A percentile compares a stretch with the other conserved stretches of the same genome.
Conservation (phyloP, 257 asterid species). For the Solanum ahanhuiri region DNA sequence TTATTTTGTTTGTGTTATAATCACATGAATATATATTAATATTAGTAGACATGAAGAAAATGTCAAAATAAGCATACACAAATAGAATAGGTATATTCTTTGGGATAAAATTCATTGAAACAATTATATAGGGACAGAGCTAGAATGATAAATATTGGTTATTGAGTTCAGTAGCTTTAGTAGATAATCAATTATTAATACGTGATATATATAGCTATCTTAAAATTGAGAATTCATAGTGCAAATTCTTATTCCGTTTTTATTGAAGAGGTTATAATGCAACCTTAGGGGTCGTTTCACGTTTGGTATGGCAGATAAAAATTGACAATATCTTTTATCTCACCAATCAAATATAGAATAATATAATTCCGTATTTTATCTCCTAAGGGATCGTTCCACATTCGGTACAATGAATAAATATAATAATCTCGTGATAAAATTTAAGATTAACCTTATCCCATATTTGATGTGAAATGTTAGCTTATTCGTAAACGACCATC, state of each 20-base stretch:
- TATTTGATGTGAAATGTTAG: neutral
- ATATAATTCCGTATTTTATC: neutral
- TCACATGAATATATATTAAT: neutral
- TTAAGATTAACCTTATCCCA: neutral
- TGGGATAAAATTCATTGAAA: neutral
- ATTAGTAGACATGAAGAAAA: neutral
- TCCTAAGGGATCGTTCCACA: neutral
- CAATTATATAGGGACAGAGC: neutral
- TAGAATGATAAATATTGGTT: too few species aligned
- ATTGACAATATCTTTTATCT: neutral
- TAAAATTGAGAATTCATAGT: too few species aligned
- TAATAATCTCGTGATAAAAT: neutral
- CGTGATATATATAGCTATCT: too few species aligned
- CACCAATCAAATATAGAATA: neutral
- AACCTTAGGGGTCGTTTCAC: neutral
- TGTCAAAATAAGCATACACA: conserved; percentile 13
- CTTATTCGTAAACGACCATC: too few species aligned
- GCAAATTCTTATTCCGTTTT: too few species aligned
- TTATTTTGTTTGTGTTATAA: neutral
- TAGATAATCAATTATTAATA: too few species aligned
- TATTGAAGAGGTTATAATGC: neutral
- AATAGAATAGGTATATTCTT: conserved; percentile 11
- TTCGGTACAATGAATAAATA: neutral
- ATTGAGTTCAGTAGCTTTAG: too few species aligned
- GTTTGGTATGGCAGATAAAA: too few species aligned